These are phyloP conservation scores for Eucalyptus curtisii DNA, from an alignment of 345 rosid genomes.

Conservation along the genomic window DNA sequence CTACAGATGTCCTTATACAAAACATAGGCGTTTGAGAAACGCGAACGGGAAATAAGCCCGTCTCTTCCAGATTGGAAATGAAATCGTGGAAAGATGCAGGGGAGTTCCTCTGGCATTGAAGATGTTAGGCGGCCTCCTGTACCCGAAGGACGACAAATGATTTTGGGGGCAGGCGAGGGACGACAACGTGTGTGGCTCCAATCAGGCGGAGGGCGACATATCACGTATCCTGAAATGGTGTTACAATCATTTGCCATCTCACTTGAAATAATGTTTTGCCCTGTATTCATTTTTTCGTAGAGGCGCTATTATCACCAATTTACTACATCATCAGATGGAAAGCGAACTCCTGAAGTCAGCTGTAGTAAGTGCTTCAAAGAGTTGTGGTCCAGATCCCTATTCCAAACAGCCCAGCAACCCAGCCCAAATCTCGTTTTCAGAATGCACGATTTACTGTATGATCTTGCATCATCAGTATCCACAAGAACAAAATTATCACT, in stretches of 20 bases:
- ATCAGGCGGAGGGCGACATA: accelerated
- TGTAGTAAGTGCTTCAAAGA: neutral
- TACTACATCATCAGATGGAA: neutral
- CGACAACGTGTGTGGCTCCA: neutral
- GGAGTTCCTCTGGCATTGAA: neutral
- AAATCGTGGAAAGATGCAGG: neutral
- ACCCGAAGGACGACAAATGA: neutral
- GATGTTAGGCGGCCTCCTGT: neutral
- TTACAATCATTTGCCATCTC: accelerated
- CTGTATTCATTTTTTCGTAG: neutral
- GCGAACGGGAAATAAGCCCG: accelerated
- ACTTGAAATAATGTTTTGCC: neutral
- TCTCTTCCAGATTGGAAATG: neutral
- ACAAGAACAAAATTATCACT: neutral
- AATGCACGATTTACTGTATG: neutral
- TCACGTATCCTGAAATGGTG: neutral
- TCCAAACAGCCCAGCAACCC: neutral
- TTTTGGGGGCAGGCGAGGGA: neutral
- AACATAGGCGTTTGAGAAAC: neutral
- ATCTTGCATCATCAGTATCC: neutral
- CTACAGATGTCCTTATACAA: neutral
- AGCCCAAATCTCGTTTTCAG: neutral
- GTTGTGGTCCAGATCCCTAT: neutral
- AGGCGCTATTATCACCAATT: neutral
- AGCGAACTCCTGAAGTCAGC: neutral